phyloP scores from a whole-genome alignment of 2,329 filamentous ascomycete genomes.

The Phialocephala subalpina region DNA sequence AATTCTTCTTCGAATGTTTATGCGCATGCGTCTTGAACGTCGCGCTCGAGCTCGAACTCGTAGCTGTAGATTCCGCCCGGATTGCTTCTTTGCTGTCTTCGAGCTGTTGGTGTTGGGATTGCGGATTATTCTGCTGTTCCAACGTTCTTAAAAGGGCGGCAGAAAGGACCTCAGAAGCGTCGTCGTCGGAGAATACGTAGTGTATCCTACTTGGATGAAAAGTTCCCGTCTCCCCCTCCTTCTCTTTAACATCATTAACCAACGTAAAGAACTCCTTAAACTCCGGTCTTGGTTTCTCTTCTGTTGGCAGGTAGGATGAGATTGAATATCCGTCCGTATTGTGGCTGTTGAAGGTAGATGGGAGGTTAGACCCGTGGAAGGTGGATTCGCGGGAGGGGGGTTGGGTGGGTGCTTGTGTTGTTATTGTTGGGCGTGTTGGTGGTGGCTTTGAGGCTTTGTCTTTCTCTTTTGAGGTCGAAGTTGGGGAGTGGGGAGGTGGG shows the following conservation, averaged over 20 bases:
- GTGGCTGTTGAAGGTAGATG: not conserved
- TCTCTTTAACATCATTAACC: slow-evolving; percentile 68
- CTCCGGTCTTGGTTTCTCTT: slow-evolving; percentile 29
- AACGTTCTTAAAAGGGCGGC: slow-evolving; percentile 59
- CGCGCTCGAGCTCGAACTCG: not conserved
- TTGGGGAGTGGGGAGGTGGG: not conserved
- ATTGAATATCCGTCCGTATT: not conserved
- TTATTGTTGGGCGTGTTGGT: slow-evolving; percentile 16
- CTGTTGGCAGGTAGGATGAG: not conserved
- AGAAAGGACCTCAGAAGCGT: slow-evolving; percentile 75
- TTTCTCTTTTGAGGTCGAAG: not conserved
- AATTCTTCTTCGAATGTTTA: not conserved
- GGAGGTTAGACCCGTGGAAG: not conserved
- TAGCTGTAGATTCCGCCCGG: not conserved
- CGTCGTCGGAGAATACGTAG: slow-evolving; percentile 94
- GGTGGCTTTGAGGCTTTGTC: slow-evolving; percentile 13
- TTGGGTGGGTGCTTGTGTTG: slow-evolving; percentile 6
- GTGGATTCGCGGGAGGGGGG: not conserved
- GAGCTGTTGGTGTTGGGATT: not conserved
- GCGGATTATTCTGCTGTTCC: not conserved
- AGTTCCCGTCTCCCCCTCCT: slow-evolving; percentile 49
- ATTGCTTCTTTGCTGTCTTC: not conserved
- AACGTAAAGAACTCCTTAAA: slow-evolving; percentile 89
- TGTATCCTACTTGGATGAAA: slow-evolving; percentile 82
- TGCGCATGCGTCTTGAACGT: not conserved